A percentile compares a stretch with the other conserved stretches of the same genome.
Conservation (phyloP, 805 yeast genomes). For the Barnettozyma salicaria region DNA sequence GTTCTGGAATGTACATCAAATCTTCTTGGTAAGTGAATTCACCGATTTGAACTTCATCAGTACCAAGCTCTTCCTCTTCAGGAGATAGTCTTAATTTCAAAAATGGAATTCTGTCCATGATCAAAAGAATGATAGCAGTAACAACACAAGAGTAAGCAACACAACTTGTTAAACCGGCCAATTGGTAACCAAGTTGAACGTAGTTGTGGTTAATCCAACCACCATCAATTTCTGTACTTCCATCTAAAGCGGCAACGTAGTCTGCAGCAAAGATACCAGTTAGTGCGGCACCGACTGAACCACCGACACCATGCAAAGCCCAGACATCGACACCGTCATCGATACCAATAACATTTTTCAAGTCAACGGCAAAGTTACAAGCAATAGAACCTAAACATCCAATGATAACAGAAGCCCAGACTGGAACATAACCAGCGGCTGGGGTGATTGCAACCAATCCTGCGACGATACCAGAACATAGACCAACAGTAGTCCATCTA, state of each 20-base stretch:
- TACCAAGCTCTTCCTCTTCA: slow-evolving; percentile 84
- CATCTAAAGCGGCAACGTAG: slow-evolving; percentile 82
- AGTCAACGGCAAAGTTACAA: slow-evolving; percentile 82
- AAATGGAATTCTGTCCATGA: slow-evolving; percentile 72
- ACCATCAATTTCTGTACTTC: slow-evolving; percentile 59
- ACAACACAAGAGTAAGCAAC: slow-evolving; percentile 71
- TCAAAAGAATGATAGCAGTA: slow-evolving; percentile 59
- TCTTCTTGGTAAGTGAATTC: slow-evolving; percentile 73
- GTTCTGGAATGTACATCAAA: slow-evolving; percentile 66
- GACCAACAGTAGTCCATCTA: slow-evolving; percentile 89
- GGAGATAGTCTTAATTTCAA: slow-evolving; percentile 75
- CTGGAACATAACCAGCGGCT: slow-evolving; percentile 94
- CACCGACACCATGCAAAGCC: slow-evolving; percentile 93
- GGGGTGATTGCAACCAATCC: slow-evolving; percentile 96
- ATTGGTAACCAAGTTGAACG: slow-evolving; percentile 80
- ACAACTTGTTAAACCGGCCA: slow-evolving; percentile 69
- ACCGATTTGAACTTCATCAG: slow-evolving; percentile 87
- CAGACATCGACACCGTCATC: slow-evolving; percentile 96
- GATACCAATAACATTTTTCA: slow-evolving; percentile 63
- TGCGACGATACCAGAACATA: slow-evolving; percentile 89
- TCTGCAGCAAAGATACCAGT: slow-evolving; percentile 93
- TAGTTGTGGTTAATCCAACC: slow-evolving; percentile 88
- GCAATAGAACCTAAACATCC: slow-evolving; percentile 72
- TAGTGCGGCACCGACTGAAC: slow-evolving; percentile 71
- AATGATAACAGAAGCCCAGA: slow-evolving; percentile 80